Evolutionary conservation across 2,329 filamentous ascomycete species (phyloP), one percentile per base, ranked within the genome.

Genomic region (Neopestalotiopsis rosae): DNA sequence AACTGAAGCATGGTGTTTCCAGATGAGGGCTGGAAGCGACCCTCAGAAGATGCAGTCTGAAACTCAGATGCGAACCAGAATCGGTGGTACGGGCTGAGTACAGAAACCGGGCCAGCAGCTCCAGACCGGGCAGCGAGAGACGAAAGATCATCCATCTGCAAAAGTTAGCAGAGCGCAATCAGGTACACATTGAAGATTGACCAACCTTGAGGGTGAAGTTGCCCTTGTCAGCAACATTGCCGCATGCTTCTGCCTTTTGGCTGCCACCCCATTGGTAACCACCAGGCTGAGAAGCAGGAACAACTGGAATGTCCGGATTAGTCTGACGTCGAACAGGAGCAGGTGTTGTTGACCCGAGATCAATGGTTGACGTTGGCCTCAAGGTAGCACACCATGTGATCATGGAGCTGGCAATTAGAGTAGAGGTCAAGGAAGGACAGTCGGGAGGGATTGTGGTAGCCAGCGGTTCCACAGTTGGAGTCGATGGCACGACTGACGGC

Each of bases 21-120:
- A 4, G 76, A 78, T n/a, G 76, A 77, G 45, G 76, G 74, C 30
- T 69, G 68, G 68, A 72, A 77, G 30, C 71, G 70, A 42, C 61
- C 63, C 2, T 70, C 66, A 56, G 71, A 69, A 20, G 74, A 68
- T 17, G 74, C 69, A 49, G 74, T 68, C 30, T 71, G 67, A 49
- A 79, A 77, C 17, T 74, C 74, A 34, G 70, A 66, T 1, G 76
- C 73, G 69, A 77, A 79, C 66, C 74, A 77, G 68, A 79, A 76
- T 56, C 74, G 73, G 69, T 78, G 77, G 62, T 78, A 77, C 1
- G 76, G 76, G 57, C 70, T 75, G 59, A 74, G 72, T 67, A 76
- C 70, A 14, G 75, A 70, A 70, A 74, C 72, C 38, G 76, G 72
- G 17, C 69, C 69, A 24, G 72, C 66, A 61, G 72, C 57, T 49